phyloP scores from a whole-genome alignment of 768 basidiomycete genomes.

The Xerocomellus amylosporus region DNA sequence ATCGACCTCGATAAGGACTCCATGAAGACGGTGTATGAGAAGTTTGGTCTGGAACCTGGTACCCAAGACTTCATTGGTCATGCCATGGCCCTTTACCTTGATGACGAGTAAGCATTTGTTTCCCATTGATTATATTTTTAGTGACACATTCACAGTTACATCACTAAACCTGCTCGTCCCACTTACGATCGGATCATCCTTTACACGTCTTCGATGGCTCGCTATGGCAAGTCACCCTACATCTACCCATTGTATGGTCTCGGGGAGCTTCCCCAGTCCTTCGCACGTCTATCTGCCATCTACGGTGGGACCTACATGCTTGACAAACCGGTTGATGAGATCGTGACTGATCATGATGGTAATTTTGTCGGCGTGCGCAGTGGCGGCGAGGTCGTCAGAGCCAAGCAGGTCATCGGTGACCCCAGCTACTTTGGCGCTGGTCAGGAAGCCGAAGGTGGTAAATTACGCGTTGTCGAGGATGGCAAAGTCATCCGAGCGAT shows the following conservation, averaged over 20 bases:
- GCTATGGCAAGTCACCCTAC: conserved; percentile 99
- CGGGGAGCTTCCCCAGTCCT: conserved; percentile 97
- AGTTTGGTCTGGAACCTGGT: conserved; percentile 94
- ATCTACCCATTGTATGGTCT: conserved; percentile 99
- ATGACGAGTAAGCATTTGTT: conserved; percentile 76
- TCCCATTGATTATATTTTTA: neutral
- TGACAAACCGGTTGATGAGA: conserved; percentile 89
- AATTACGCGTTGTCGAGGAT: conserved; percentile 86
- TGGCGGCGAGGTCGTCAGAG: conserved; percentile 89
- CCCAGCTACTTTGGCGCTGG: conserved; percentile 94
- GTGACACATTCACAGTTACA: conserved; percentile 60
- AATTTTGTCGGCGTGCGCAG: conserved; percentile 92
- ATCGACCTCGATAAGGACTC: conserved; percentile 84
- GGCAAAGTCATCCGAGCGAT: conserved; percentile 95
- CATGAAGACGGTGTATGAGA: conserved; percentile 95
- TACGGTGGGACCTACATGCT: conserved; percentile 99
- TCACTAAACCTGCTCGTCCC: conserved; percentile 84
- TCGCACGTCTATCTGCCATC: conserved; percentile 96
- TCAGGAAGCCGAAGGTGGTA: conserved; percentile 60
- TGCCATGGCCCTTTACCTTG: conserved; percentile 97
- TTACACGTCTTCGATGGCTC: conserved; percentile 98
- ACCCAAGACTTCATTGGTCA: conserved; percentile 99
- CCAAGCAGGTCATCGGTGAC: conserved; percentile 96
- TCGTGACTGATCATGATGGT: conserved; percentile 81
- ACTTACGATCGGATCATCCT: conserved; percentile 94